A percentile compares a stretch with the other conserved stretches of the same genome.
These are phyloP conservation scores for Sarocladium kiliense DNA, from an alignment of 2,329 filamentous ascomycete genomes.

Conservation along the genomic window DNA sequence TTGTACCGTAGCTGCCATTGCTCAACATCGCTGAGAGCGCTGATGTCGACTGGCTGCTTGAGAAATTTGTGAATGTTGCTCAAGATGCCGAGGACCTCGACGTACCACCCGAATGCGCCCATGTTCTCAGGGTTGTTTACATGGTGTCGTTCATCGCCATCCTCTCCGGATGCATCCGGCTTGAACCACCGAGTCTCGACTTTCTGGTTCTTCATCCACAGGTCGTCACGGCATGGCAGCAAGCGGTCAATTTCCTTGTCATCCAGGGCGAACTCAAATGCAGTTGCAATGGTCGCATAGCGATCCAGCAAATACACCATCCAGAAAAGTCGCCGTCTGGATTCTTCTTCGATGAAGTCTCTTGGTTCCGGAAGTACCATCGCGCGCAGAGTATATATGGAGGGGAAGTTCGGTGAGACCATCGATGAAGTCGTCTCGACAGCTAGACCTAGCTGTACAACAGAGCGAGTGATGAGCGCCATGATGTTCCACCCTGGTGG, in stretches of 20 bases:
- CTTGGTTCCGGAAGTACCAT: conserved; percentile 79
- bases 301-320: conserved; percentile 88
- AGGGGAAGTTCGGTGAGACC: conserved; percentile 72
- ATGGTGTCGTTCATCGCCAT: conserved; percentile 49
- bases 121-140: conserved; percentile 72
- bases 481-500: conserved; percentile 90
- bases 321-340: conserved; percentile 81
- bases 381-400: conserved; percentile 83
- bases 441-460: conserved; percentile 80
- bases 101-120: conserved; percentile 83
- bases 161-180: conserved; percentile 38
- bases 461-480: conserved; percentile 80
- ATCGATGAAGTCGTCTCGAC: conserved; percentile 78
- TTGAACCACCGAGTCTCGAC: conserved; percentile 83
- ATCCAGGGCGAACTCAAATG: conserved; percentile 85
- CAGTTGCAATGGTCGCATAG: conserved; percentile 85
- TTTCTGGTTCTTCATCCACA: conserved; percentile 77
- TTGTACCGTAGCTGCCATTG: conserved; percentile 85
- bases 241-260: conserved; percentile 86
- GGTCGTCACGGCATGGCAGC: conserved; percentile 80
- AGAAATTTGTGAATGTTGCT: conserved; percentile 85
- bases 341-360: conserved; percentile 87
- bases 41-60: conserved; percentile 85
- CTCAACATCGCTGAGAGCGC: conserved; percentile 77
- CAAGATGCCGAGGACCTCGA: conserved; percentile 82